Evolutionary conservation across 2,329 filamentous ascomycete genomes (phyloP).

Genomic region (Akanthomyces uredinophilus): DNA sequence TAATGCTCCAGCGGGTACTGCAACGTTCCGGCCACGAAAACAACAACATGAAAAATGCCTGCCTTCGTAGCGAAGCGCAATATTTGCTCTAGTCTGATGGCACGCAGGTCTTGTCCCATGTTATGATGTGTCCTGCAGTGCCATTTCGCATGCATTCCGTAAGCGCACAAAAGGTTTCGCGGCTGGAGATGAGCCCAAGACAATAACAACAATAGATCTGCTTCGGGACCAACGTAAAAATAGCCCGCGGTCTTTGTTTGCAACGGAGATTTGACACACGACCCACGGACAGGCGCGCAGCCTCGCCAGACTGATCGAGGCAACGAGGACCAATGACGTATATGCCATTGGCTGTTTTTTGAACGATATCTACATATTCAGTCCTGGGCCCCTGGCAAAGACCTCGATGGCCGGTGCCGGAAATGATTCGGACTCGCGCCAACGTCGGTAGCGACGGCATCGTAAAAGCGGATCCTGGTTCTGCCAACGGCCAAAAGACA

Average conservation of each 20-base stretch:
- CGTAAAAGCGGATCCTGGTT: constrained; percentile 8
- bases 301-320: not conserved
- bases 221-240: not conserved
- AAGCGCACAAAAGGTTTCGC: not conserved
- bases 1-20: not conserved
- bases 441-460: constrained; percentile 14
- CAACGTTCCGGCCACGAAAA: constrained; percentile 3
- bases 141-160: not conserved
- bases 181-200: constrained; percentile 11
- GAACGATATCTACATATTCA: not conserved
- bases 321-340: constrained; percentile 9
- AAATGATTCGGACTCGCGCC: constrained; percentile 10
- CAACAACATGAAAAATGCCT: not conserved
- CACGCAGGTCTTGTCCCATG: not conserved
- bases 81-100: not conserved
- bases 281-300: constrained; percentile 6
- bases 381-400: not conserved
- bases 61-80: not conserved
- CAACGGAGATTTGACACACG: not conserved
- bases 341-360: not conserved
- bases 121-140: not conserved
- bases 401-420: not conserved
- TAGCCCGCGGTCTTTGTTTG: not conserved
- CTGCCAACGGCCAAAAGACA: constrained; percentile 6
- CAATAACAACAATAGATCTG: constrained; percentile 9